Evolutionary conservation across 1,284 basidiomycete species (phyloP).

Genomic region (Agaricales sp.): DNA sequence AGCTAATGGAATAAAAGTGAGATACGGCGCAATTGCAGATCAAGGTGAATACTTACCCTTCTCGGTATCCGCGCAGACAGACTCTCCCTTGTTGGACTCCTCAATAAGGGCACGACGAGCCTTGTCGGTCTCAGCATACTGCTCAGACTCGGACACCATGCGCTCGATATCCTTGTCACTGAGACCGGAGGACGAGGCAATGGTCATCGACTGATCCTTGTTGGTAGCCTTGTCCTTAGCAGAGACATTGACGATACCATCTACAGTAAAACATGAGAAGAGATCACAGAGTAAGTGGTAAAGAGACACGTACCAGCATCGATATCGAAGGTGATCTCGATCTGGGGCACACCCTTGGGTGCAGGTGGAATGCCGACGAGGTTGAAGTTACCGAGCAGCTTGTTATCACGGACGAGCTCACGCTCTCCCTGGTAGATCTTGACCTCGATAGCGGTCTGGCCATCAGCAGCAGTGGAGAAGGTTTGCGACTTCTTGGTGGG

Average conservation of each 20-base stretch:
- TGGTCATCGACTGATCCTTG: constrained; percentile 97
- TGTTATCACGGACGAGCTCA: constrained; percentile 96
- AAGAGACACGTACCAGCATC: constrained; percentile 65
- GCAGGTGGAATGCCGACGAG: constrained; percentile 96
- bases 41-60: constrained; percentile 50
- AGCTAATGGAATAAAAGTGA: constrained; percentile 32
- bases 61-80: constrained; percentile 90
- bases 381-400: constrained; percentile 99
- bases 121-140: constrained; percentile 90
- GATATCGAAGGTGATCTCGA: constrained; percentile 98
- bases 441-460: constrained; percentile 94
- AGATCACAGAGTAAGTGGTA: neutral
- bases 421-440: constrained; percentile 99
- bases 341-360: constrained; percentile 96
- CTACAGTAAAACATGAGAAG: constrained; percentile 19
- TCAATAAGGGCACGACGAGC: constrained; percentile 84
- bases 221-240: constrained; percentile 96
- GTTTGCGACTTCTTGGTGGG: constrained; percentile 99
- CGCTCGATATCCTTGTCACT: constrained; percentile 95
- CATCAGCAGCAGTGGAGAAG: constrained; percentile 96
- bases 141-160: constrained; percentile 93
- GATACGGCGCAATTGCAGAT: constrained; percentile 4
- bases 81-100: constrained; percentile 96
- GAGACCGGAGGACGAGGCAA: constrained; percentile 94
- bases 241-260: constrained; percentile 95